Evolutionary conservation across 257 asterid species (phyloP).

Genomic region (Solanum etuberosum): DNA sequence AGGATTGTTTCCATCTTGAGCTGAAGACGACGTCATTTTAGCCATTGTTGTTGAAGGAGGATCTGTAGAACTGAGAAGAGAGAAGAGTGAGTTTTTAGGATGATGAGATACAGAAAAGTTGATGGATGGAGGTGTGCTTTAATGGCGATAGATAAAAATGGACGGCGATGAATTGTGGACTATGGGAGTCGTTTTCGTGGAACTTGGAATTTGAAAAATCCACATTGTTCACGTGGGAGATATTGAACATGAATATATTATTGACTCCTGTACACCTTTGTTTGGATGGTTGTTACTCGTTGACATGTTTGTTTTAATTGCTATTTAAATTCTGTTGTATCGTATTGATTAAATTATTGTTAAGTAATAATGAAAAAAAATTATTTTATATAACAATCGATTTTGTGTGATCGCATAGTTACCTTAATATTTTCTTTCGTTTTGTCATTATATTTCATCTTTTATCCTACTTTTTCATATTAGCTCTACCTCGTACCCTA

Average conservation of each 20-base stretch:
- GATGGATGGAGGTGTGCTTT: not conserved
- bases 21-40: constrained; percentile 24
- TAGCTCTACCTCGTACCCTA: too few relatives aligned
- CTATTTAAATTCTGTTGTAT: too few relatives aligned
- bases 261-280: too few relatives aligned
- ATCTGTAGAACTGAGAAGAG: not conserved
- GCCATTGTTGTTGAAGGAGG: constrained; percentile 17
- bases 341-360: too few relatives aligned
- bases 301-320: rapidly evolving
- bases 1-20: constrained; percentile 18
- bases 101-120: not conserved
- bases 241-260: not conserved
- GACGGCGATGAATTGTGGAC: not conserved
- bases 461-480: too few relatives aligned
- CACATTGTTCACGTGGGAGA: not conserved
- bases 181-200: not conserved
- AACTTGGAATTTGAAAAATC: not conserved
- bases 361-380: rapidly evolving
- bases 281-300: too few relatives aligned
- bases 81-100: not conserved
- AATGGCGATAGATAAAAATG: not conserved
- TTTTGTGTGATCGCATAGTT: too few relatives aligned
- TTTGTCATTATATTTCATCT: too few relatives aligned
- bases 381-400: too few relatives aligned
- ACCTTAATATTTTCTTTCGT: too few relatives aligned